A percentile compares a stretch with the other conserved stretches of the same genome.
phyloP scores from a whole-genome alignment of 169 alveolate species.

The Cystoisospora suis region DNA sequence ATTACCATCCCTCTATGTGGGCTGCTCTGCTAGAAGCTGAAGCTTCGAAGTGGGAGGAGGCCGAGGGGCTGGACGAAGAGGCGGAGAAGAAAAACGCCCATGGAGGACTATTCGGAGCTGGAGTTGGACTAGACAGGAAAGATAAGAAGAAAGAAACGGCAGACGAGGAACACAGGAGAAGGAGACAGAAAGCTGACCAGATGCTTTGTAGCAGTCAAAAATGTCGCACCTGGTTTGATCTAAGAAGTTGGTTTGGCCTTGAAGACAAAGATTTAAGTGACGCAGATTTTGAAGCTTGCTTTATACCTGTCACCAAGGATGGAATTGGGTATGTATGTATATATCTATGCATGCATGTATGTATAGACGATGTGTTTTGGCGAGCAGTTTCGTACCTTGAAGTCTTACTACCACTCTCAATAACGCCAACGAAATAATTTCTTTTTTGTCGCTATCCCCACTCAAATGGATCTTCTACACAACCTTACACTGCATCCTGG shows the following conservation, averaged over 20 bases:
- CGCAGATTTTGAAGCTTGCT: background rate
- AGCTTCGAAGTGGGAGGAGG: slow-evolving; percentile 4
- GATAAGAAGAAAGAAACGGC: too few relatives aligned
- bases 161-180: too few relatives aligned
- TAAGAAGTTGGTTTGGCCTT: background rate
- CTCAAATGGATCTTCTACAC: too few relatives aligned
- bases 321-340: slow-evolving; percentile 23
- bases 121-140: too few relatives aligned
- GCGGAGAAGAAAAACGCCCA: background rate
- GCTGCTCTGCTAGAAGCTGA: background rate
- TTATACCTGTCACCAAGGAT: background rate
- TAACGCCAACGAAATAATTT: too few relatives aligned
- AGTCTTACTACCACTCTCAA: too few relatives aligned
- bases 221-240: slow-evolving; percentile 21
- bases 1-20: background rate
- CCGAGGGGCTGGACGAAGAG: background rate
- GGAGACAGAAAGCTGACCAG: background rate
- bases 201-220: background rate
- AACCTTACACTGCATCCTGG: too few relatives aligned
- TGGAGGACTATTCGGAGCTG: background rate
- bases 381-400: too few relatives aligned
- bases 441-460: too few relatives aligned
- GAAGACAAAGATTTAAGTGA: background rate
- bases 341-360: too few relatives aligned
- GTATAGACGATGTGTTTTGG: too few relatives aligned